Base-by-base conservation (phyloP, 345 rosid species). In the Eutrema japonicum region DNA sequence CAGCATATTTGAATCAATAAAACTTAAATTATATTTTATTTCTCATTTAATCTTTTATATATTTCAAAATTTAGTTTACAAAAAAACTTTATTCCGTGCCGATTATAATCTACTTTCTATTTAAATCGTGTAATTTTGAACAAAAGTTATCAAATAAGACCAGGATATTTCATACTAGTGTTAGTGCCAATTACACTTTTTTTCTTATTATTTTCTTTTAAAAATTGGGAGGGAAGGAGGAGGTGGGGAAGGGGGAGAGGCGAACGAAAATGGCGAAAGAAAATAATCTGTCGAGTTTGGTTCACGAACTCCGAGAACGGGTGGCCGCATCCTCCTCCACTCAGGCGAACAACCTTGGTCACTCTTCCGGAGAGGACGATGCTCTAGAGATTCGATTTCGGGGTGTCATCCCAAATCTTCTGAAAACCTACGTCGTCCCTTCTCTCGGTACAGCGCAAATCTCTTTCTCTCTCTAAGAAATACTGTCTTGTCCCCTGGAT, bases 261-360 rank as follows among this genome's bases (percentile, higher is more conserved):
- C 66, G 22, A 18, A 18, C 22, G 22, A 18, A 26, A 57, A 79
- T 70, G 66, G 37, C 81, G 41, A 79, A 53, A 77, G 77, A 57
- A 62, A 77, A 52, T 63, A 86, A 66, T 59, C 82, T 89, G 2
- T 85, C 92, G 37, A 89, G 97, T 85, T 80, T 91, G 55, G 86
- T 91, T 47, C 96, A 76, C 85, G 91, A 92, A 71, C 96, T 89
- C 54, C 96, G 96, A 6, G 96, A 89, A 50, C 92, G 88, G 37
- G 83, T 88, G 40, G 97, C 88, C 13, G 89, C 96, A 7, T 64
- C 91, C 7, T 80, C 96, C 5, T 91, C 97, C 12, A 76, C 84
- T 42, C 83, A 88, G 18, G 63, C 84, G 5, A 77, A 69, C 74
- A 58, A 12, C 73, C 51, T 48, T 50, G 75, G 63, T 64, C 64